phyloP scores from a whole-genome alignment of 2,329 filamentous ascomycete species.

The Pseudogymnoascus sp. region DNA sequence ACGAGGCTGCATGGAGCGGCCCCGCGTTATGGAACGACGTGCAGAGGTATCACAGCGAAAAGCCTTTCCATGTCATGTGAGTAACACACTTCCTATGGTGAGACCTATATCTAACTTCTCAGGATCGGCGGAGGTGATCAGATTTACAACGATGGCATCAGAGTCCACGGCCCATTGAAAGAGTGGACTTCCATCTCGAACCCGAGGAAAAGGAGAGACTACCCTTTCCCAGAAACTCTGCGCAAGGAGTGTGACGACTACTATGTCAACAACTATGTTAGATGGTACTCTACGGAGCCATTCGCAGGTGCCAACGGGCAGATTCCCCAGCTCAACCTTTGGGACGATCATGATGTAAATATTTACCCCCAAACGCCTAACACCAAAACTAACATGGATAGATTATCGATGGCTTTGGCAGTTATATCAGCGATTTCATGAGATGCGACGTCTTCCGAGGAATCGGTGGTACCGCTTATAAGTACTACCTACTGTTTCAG shows the following conservation, averaged over 20 bases:
- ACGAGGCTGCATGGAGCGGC: conserved; percentile 79
- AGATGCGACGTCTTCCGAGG: conserved; percentile 83
- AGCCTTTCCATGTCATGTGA: conserved; percentile 86
- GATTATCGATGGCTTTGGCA: conserved; percentile 87
- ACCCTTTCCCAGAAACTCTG: conserved; percentile 69
- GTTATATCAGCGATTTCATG: conserved; percentile 93
- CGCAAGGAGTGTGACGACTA: conserved; percentile 80
- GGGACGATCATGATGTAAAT: conserved; percentile 85
- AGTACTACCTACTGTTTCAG: conserved; percentile 98
- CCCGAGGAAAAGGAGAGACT: conserved; percentile 70
- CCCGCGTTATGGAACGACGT: conserved; percentile 96
- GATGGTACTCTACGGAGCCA: conserved; percentile 73
- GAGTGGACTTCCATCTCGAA: conserved; percentile 79
- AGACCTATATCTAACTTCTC: conserved; percentile 2
- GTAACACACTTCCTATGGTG: conserved; percentile 50
- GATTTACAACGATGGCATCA: conserved; percentile 91
- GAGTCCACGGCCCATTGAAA: conserved; percentile 73
- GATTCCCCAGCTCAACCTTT: conserved; percentile 94
- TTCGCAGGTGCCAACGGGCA: conserved; percentile 83
- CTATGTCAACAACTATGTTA: conserved; percentile 83
- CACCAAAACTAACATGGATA: conserved; percentile 33
- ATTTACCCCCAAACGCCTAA: conserved; percentile 38
- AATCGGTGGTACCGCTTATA: conserved; percentile 85
- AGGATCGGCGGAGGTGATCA: conserved; percentile 91
- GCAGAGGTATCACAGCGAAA: conserved; percentile 65